Base-by-base conservation (phyloP, 352 stramenopile species). In the Globisporangium camurandrum region DNA sequence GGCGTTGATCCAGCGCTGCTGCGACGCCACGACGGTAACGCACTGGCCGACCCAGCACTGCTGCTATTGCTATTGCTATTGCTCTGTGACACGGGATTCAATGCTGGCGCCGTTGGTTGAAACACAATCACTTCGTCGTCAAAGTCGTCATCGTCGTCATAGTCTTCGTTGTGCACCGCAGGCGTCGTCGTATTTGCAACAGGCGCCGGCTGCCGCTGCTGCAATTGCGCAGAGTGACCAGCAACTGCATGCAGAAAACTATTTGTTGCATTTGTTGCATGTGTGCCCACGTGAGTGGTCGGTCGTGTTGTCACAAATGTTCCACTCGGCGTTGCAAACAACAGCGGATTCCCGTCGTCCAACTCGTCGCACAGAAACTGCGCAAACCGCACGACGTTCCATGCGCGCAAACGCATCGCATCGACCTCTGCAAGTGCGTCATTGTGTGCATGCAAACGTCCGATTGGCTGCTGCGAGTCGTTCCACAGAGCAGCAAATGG, bases 41-140 rank as follows among this genome's bases (percentile, higher is more conserved):
- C n/a, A n/a, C n/a, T n/a, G n/a, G n/a, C n/a, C n/a, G n/a, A n/a
- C n/a, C n/a, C n/a, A n/a, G n/a, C n/a, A n/a, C n/a, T n/a, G n/a
- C n/a, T n/a, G n/a, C n/a, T n/a, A n/a, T n/a, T n/a, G n/a, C n/a
- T n/a, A n/a, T n/a, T n/a, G n/a, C n/a, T n/a, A n/a, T n/a, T n/a
- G n/a, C n/a, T 40, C 34, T 4, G 11, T 19, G 60, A 34, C 52
- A 70, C 61, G 11, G 51, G 57, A 30, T 42, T 59, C 27, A 83
- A 41, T 4, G 57, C 64, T 20, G 71, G 64, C 7, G 75, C 80
- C 17, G n/a, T n/a, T n/a, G 81, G 81, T 56, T 84, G 75, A 59
- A 82, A 93, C 22, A 93, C 76, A 49, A 93, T 93, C 42, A 93
- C 79, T 60, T 93, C 81, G 51, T 90, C 81, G 43, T 90, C 78